A percentile compares a stretch with the other conserved stretches of the same genome.
Conservation (phyloP, 2,329 filamentous ascomycete species). For the Fusarium tjaetaba region DNA sequence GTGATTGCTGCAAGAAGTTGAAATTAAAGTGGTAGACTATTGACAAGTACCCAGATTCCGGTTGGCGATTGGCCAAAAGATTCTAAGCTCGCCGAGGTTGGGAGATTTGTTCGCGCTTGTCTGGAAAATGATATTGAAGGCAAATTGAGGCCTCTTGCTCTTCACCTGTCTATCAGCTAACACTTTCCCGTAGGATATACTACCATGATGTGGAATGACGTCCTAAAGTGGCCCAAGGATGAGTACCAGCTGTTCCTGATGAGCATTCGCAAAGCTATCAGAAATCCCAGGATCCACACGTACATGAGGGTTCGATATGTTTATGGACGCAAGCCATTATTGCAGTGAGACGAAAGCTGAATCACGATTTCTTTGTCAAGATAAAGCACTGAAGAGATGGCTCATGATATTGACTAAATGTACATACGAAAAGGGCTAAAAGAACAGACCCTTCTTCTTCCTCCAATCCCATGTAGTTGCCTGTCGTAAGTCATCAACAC, state of each 20-base stretch:
- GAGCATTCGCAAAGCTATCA: constrained; percentile 28
- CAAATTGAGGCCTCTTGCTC: fast-evolving
- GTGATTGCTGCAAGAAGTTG: not conserved
- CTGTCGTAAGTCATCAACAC: not conserved
- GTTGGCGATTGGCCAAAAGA: constrained; percentile 35
- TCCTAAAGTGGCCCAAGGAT: constrained; percentile 32
- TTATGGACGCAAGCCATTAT: constrained; percentile 25
- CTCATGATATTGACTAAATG: not conserved
- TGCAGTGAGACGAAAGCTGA: not conserved
- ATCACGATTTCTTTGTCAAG: not conserved
- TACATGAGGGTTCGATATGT: constrained; percentile 35
- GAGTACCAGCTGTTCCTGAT: constrained; percentile 37
- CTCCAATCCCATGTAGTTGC: not conserved
- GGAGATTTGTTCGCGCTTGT: constrained; percentile 20
- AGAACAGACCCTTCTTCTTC: not conserved
- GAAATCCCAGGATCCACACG: constrained; percentile 27
- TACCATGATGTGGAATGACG: constrained; percentile 29
- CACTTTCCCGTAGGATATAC: not conserved
- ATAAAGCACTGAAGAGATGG: not conserved
- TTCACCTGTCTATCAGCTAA: fast-evolving
- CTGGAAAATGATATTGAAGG: constrained; percentile 35
- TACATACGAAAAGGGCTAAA: not conserved
- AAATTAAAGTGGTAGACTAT: fast-evolving
- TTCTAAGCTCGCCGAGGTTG: constrained; percentile 20
- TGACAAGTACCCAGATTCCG: constrained; percentile 1